Evolutionary conservation across 495 filamentous ascomycete genomes (phyloP).

Genomic region (Talaromyces thailandensis): DNA sequence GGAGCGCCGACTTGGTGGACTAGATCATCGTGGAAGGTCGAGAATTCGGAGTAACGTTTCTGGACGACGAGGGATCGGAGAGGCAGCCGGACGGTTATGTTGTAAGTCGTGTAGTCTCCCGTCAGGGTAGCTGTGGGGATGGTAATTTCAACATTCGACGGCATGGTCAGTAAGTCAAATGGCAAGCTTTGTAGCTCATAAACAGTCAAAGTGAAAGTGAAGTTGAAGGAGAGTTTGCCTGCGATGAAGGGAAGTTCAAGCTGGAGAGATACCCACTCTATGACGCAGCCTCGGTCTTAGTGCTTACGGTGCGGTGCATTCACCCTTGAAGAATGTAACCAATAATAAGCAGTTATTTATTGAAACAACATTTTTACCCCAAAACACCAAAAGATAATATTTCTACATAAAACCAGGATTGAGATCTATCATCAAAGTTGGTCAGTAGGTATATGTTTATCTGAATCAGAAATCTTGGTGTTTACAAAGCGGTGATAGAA

Average conservation of each 20-base stretch:
- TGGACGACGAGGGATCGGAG: conserved; percentile 78
- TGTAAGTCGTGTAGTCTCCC: conserved; percentile 72
- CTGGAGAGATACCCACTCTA: conserved; percentile 7
- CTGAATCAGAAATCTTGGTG: too few species aligned
- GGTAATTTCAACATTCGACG: conserved; percentile 67
- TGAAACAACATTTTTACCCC: too few species aligned
- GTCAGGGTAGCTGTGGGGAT: conserved; percentile 67
- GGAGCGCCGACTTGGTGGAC: conserved; percentile 48
- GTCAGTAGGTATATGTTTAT: too few species aligned
- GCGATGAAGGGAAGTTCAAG: background rate
- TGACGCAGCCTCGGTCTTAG: background rate
- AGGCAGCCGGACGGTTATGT: conserved; percentile 79
- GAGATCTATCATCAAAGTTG: too few species aligned
- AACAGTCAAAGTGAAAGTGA: background rate
- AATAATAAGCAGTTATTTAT: too few species aligned
- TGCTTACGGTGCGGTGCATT: too few species aligned
- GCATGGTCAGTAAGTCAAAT: conserved; percentile 41
- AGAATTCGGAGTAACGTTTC: conserved; percentile 95
- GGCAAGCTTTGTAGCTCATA: background rate
- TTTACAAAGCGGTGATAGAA: too few species aligned
- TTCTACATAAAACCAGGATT: too few species aligned
- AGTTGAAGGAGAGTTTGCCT: background rate
- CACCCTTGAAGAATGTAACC: too few species aligned
- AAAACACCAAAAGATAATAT: too few species aligned
- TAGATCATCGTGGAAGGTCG: conserved; percentile 62